Base-by-base conservation (phyloP, 805 yeast species). In the Myxozyma mucilagina region DNA sequence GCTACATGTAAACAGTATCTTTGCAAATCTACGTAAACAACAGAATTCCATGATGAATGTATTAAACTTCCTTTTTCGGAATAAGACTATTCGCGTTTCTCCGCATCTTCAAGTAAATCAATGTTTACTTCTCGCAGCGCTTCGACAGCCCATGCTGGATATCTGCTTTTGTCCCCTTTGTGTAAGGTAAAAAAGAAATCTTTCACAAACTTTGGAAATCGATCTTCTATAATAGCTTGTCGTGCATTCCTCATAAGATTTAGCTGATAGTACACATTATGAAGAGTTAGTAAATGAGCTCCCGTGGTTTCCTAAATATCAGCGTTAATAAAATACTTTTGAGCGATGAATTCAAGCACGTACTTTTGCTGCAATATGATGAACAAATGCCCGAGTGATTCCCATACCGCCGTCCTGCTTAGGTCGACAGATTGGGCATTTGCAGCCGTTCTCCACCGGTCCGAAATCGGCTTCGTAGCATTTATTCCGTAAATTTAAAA, bases 101-200 rank as follows among this genome's bases (percentile, higher is more conserved):
- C 29, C 29, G 29, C 29, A 35, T 50, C 29, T 20, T 20, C 70
- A 44, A 70, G 56, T 43, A 75, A 45, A 43, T 72, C 72, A 35
- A 78, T 74, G 51, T 74, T 71, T 8, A 78, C 81, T 0, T 54
- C 57, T 6, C 60, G 59, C 36, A 78, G 64, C 0, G 81, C 80
- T n/a, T 74, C 75, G 2, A 74, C 66, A 0, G 81, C 81, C 81
- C 81, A 78, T 44, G 61, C 54, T 0, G 81, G 81, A 52, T 75
- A 78, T 44, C 69, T 66, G 7, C 60, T 42, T 41, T 55, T 53
- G 31, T 74, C 71, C 3, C 76, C 78, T 20, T 63, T 50, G 64
- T 78, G 74, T 57, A 71, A 60, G 39, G 71, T 68, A 1, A 59
- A 18, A 66, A 78, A 78, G 62, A 76, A 78, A 48, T 61, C 36